A percentile compares a stretch with the other conserved stretches of the same genome.
These are phyloP conservation scores for Epichloe sibirici DNA, from an alignment of 2,329 filamentous ascomycete species.

Conservation along the genomic window DNA sequence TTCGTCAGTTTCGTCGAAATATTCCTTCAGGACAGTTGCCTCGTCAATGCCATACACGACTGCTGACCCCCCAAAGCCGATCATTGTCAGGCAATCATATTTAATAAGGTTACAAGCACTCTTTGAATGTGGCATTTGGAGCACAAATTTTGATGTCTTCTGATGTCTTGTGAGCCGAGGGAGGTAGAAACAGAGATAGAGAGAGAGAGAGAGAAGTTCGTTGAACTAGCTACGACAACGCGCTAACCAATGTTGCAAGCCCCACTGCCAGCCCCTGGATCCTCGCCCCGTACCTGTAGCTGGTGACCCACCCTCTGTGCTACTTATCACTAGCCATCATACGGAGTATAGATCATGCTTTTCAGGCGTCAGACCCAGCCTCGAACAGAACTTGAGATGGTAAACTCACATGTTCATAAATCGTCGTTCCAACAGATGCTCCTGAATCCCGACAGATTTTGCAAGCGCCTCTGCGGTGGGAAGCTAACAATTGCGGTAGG, in stretches of 20 bases:
- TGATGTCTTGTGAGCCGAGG: too few species aligned
- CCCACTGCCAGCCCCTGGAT: too few species aligned
- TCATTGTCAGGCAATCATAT: background rate
- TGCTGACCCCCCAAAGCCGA: constrained; percentile 3
- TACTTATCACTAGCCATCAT: background rate
- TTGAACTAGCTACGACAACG: too few species aligned
- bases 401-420: constrained; percentile 1
- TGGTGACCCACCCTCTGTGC: background rate
- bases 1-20: constrained; percentile 3
- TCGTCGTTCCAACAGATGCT: background rate
- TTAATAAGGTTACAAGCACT: background rate
- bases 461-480: background rate
- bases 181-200: too few species aligned
- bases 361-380: background rate
- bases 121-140: background rate
- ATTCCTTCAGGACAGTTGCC: constrained; percentile 4
- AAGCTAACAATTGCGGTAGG: background rate
- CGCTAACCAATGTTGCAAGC: too few species aligned
- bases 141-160: too few species aligned
- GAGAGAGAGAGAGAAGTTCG: too few species aligned
- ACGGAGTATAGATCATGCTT: background rate
- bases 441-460: constrained; percentile 3
- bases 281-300: too few species aligned
- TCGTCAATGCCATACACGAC: constrained; percentile 5
- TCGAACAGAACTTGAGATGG: background rate